Percentiles rank a stretch among this genome's conserved stretches.
These are phyloP conservation scores for Dendrobium catenatum DNA, from an alignment of 106 monocot species.

Conservation along the genomic window DNA sequence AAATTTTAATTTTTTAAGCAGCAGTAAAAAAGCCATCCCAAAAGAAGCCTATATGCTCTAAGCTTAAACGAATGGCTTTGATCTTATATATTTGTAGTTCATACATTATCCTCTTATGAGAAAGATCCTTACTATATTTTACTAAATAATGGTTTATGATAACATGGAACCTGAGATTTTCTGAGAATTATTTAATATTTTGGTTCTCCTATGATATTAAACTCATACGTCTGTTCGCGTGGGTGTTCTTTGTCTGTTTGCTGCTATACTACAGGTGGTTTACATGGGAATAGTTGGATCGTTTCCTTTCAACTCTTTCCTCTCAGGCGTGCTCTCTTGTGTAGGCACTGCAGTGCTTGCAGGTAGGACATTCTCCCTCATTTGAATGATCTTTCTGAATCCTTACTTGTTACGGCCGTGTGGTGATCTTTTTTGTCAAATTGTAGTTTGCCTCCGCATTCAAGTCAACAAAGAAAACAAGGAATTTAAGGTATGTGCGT, in stretches of 20 bases:
- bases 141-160: too few species aligned
- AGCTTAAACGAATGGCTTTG: too few species aligned
- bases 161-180: too few species aligned
- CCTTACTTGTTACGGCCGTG: neutral
- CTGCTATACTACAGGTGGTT: conserved; percentile 39
- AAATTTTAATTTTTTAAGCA: too few species aligned
- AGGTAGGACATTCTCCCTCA: conserved; percentile 27
- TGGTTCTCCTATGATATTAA: too few species aligned
- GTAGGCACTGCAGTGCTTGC: conserved; percentile 89
- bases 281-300: conserved; percentile 97
- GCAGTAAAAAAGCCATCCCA: too few species aligned
- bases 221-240: neutral
- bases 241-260: neutral
- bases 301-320: conserved; percentile 98
- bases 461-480: conserved; percentile 99
- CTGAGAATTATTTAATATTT: too few species aligned
- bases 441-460: conserved; percentile 96
- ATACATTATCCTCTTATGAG: too few species aligned
- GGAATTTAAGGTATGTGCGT: conserved; percentile 78
- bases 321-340: conserved; percentile 88
- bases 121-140: too few species aligned
- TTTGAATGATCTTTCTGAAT: neutral
- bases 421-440: neutral
- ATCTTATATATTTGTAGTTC: too few species aligned
- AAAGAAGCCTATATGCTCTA: too few species aligned